Percentiles rank a stretch among this genome's conserved stretches.
These are phyloP conservation scores for Epichloe scottii DNA, from an alignment of 2,329 filamentous ascomycete genomes.

Conservation along the genomic window DNA sequence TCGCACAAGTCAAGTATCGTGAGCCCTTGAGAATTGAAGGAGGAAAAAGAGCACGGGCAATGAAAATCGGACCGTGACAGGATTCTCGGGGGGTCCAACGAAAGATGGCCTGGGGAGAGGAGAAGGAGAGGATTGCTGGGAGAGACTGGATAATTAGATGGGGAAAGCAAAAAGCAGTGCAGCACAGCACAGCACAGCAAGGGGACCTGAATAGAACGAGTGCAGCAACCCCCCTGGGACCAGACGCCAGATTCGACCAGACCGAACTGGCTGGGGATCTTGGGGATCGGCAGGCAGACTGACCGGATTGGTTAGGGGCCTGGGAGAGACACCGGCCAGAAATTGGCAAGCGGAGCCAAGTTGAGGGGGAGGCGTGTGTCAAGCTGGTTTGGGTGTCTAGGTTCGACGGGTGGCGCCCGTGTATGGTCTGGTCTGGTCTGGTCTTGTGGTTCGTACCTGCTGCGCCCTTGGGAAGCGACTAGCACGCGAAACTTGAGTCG, in stretches of 20 bases:
- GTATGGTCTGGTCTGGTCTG: background rate
- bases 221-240: background rate
- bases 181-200: background rate
- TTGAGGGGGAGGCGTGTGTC: background rate
- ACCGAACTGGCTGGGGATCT: background rate
- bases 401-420: background rate
- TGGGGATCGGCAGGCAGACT: background rate
- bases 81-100: no score
- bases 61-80: no score
- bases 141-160: no score
- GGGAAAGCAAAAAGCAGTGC: no score
- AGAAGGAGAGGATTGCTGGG: background rate
- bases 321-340: background rate
- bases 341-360: conserved; percentile 2
- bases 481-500: no score
- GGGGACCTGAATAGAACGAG: background rate
- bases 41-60: background rate
- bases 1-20: background rate
- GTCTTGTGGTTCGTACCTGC: no score
- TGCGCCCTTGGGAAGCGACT: no score
- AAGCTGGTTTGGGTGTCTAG: background rate
- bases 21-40: background rate
- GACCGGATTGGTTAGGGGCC: no score
- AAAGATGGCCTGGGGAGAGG: background rate
- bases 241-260: background rate